Conservation (phyloP, 192 early-diverging fungal species). For the Funneliformis geosporum region DNA sequence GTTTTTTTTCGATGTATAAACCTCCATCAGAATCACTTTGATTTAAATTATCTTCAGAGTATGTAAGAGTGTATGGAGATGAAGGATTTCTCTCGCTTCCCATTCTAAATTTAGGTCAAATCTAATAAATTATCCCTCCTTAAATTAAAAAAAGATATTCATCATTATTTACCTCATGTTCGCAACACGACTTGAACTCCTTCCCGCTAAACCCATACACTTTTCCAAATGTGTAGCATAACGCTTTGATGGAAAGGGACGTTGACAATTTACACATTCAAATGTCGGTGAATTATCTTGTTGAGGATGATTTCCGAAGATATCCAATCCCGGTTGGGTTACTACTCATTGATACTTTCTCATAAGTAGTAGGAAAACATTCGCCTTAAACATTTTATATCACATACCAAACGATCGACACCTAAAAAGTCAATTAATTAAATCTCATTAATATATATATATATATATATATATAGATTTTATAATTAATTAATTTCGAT, state of each 20-base stretch:
- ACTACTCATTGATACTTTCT: constrained; percentile 31
- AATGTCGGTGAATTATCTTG: constrained; percentile 58
- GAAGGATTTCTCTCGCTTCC: constrained; percentile 15
- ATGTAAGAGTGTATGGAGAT: constrained; percentile 9
- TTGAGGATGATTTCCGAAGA: constrained; percentile 65
- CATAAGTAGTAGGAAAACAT: background rate
- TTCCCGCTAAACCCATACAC: constrained; percentile 81
- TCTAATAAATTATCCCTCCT: background rate
- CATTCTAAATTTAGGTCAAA: background rate
- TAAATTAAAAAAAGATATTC: background rate
- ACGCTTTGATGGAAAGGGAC: constrained; percentile 74
- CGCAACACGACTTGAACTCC: constrained; percentile 59
- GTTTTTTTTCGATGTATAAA: constrained; percentile 28
- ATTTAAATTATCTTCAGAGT: constrained; percentile 22
- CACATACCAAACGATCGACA: constrained; percentile 52
- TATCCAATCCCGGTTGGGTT: constrained; percentile 55
- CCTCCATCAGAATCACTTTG: constrained; percentile 24
- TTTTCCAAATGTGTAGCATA: constrained; percentile 93
- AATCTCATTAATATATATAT: constrained; percentile 7
- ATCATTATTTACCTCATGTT: constrained; percentile 48
- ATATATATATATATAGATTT: background rate
- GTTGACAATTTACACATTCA: constrained; percentile 81
- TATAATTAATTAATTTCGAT: background rate
- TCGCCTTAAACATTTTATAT: background rate
- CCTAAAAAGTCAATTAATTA: constrained; percentile 44